Evolutionary conservation across 2,329 filamentous ascomycete species (phyloP).

Genomic region (Aureobasidium lini): DNA sequence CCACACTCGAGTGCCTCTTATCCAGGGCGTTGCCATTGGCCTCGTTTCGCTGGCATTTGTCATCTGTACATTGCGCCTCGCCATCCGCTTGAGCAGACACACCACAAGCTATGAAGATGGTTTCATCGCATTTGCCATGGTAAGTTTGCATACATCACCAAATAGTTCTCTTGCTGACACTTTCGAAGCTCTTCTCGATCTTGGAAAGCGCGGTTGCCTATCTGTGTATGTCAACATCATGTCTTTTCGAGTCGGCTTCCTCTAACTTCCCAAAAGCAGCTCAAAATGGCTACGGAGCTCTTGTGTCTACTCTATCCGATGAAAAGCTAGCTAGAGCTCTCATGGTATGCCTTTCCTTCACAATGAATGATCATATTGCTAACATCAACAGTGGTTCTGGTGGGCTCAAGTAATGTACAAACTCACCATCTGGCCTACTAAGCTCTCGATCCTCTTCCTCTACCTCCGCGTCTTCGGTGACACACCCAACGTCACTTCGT

Average conservation of each 20-base stretch:
- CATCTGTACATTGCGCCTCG: not conserved
- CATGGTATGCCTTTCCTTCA: not conserved
- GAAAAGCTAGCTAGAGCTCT: conserved; percentile 1
- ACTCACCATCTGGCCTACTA: conserved; percentile 12
- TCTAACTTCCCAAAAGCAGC: not conserved
- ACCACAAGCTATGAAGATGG: conserved; percentile 5
- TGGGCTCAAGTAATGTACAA: conserved; percentile 12
- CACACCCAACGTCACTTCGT: conserved; percentile 43
- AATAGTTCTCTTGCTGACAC: not conserved
- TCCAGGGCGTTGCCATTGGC: not conserved
- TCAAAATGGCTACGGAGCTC: not conserved
- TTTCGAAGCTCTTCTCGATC: conserved; percentile 1
- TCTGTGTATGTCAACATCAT: not conserved
- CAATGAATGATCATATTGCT: not conserved
- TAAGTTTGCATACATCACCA: not conserved
- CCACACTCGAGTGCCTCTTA: conserved; percentile 1
- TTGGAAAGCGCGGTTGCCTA: conserved; percentile 2
- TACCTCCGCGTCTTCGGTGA: conserved; percentile 29
- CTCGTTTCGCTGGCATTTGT: not conserved
- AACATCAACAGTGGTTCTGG: conserved; percentile 10
- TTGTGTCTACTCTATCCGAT: not conserved
- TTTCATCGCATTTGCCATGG: conserved; percentile 5
- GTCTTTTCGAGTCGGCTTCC: not conserved
- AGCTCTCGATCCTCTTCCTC: conserved; percentile 12
- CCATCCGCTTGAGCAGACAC: not conserved